Evolutionary conservation across 495 filamentous ascomycete species (phyloP).

Genomic region (Aspergillus nanangensis): DNA sequence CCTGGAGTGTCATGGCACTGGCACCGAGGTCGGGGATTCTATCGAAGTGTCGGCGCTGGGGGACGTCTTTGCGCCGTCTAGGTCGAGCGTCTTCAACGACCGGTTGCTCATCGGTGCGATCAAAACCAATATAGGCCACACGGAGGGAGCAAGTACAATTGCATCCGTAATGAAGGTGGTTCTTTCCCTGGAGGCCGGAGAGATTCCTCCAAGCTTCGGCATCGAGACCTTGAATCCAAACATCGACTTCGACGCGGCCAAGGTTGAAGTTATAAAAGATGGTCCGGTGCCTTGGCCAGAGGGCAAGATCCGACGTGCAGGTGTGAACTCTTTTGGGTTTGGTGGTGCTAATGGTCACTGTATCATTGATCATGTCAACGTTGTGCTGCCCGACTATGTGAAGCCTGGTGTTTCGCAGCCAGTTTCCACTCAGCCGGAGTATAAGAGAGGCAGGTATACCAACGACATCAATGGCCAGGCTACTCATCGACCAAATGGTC

Average conservation of each 20-base stretch:
- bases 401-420: background rate
- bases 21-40: conserved; percentile 26
- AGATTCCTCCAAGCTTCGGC: conserved; percentile 27
- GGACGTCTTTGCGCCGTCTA: conserved; percentile 25
- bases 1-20: conserved; percentile 38
- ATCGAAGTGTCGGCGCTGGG: conserved; percentile 38
- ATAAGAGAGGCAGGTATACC: too few relatives aligned
- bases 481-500: background rate
- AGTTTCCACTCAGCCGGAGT: too few relatives aligned
- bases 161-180: conserved; percentile 29
- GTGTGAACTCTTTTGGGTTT: conserved; percentile 27
- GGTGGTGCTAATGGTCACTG: conserved; percentile 31
- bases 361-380: conserved; percentile 14
- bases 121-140: conserved; percentile 37
- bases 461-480: too few relatives aligned
- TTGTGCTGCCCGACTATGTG: background rate
- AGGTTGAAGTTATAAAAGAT: conserved; percentile 13
- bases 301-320: conserved; percentile 15
- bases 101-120: background rate
- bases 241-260: background rate
- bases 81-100: background rate
- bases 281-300: conserved; percentile 18
- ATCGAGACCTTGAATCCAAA: conserved; percentile 22
- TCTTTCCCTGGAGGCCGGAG: conserved; percentile 21
- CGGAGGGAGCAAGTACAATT: conserved; percentile 20